These are phyloP conservation scores for Ophiostoma fasciatum DNA, from an alignment of 2,329 filamentous ascomycete species.

Conservation along the genomic window DNA sequence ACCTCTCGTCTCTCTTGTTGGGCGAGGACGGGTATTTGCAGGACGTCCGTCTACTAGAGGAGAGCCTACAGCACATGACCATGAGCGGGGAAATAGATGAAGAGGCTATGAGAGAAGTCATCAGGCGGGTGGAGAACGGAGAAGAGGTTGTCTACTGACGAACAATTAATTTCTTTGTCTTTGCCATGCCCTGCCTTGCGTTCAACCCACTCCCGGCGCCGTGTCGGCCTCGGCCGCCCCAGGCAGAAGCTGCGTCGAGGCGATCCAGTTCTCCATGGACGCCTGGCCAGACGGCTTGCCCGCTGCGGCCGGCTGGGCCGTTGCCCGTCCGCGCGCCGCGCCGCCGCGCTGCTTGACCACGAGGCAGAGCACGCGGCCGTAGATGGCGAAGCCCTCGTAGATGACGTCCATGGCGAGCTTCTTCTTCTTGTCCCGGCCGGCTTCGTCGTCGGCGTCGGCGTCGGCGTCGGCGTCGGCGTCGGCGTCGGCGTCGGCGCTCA, in stretches of 20 bases:
- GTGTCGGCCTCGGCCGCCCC: constrained; percentile 13
- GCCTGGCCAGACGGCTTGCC: constrained; percentile 39
- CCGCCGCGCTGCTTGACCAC: constrained; percentile 61
- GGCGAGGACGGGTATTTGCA: too few relatives aligned
- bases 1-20: too few relatives aligned
- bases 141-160: too few relatives aligned
- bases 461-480: constrained; percentile 12
- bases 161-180: too few relatives aligned
- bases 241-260: constrained; percentile 54
- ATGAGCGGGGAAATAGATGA: too few relatives aligned
- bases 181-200: too few relatives aligned
- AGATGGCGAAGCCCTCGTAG: constrained; percentile 94
- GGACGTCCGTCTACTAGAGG: too few relatives aligned
- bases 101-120: too few relatives aligned
- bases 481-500: constrained; percentile 13
- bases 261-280: constrained; percentile 75
- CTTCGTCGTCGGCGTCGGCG: constrained; percentile 24
- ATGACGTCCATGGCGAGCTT: constrained; percentile 73
- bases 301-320: constrained; percentile 16
- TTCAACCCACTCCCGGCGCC: too few relatives aligned
- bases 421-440: constrained; percentile 60
- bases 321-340: constrained; percentile 15
- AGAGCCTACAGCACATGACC: too few relatives aligned
- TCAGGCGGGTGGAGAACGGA: too few relatives aligned
- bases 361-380: constrained; percentile 81